Conservation (phyloP, 148 eudicot genomes). For the Chenopodium suecicum region DNA sequence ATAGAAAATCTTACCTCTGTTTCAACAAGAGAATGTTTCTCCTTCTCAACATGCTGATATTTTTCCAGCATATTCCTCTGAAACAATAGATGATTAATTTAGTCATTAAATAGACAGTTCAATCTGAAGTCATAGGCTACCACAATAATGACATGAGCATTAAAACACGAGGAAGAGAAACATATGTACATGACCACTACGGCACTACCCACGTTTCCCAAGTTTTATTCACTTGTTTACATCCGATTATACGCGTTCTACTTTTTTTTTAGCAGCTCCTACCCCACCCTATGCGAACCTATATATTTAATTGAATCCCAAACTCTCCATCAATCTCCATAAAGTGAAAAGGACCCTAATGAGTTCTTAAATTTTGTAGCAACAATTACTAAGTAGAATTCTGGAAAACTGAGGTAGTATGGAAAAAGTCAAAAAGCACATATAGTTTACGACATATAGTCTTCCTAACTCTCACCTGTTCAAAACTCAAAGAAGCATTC, state of each 20-base stretch:
- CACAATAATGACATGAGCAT: slow-evolving; percentile 2
- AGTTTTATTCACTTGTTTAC: too few relatives aligned
- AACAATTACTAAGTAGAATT: not conserved
- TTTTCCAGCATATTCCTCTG: slow-evolving; percentile 47
- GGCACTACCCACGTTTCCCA: too few relatives aligned
- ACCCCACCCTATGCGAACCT: too few relatives aligned
- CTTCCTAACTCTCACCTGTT: slow-evolving; percentile 38
- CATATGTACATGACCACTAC: not conserved
- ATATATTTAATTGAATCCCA: too few relatives aligned
- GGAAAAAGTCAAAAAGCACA: not conserved
- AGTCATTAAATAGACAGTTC: not conserved
- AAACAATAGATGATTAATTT: not conserved
- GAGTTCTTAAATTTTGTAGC: too few relatives aligned
- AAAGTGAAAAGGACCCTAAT: too few relatives aligned
- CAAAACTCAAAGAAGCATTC: slow-evolving; percentile 36
- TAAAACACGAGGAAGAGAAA: not conserved
- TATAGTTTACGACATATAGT: not conserved
- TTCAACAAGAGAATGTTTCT: slow-evolving; percentile 44
- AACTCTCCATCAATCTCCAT: too few relatives aligned
- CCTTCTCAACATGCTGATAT: slow-evolving; percentile 50
- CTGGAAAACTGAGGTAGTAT: too few relatives aligned
- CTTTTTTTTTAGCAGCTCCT: too few relatives aligned
- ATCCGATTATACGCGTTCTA: too few relatives aligned
- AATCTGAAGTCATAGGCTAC: not conserved
- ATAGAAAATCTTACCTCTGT: slow-evolving; percentile 49